Evolutionary conservation across 2,329 filamentous ascomycete genomes (phyloP).

Genomic region (Blastomyces percursus): DNA sequence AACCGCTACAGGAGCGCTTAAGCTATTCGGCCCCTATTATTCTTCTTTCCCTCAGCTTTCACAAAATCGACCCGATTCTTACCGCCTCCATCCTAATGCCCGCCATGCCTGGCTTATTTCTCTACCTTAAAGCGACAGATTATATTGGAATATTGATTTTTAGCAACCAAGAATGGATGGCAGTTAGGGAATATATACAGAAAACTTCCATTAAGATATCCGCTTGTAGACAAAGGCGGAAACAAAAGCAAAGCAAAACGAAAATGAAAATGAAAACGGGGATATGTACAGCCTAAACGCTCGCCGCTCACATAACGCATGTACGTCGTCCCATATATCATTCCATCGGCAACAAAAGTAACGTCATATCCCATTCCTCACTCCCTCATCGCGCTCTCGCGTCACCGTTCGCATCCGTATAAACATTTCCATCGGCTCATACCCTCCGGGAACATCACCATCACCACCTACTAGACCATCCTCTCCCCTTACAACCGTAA

Average conservation of each 20-base stretch:
- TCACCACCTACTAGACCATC: neutral
- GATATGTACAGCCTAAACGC: neutral
- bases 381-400: slow-evolving; percentile 1
- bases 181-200: neutral
- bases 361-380: slow-evolving; percentile 1
- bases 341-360: neutral
- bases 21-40: neutral
- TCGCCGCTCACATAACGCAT: neutral
- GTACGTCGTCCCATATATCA: neutral
- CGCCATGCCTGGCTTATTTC: neutral
- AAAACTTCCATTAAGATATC: neutral
- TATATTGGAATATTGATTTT: neutral
- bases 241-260: neutral
- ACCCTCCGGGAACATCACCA: slow-evolving; percentile 12
- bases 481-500: slow-evolving; percentile 15
- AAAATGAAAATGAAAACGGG: neutral
- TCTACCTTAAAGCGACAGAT: neutral
- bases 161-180: neutral
- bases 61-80: neutral
- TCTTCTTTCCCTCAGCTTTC: neutral
- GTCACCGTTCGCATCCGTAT: slow-evolving; percentile 16
- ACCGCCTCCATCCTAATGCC: neutral
- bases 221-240: neutral
- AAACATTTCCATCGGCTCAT: slow-evolving; percentile 24
- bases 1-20: neutral